Conservation (phyloP, 2,329 filamentous ascomycete species). For the Camptophora hylomeconis region DNA sequence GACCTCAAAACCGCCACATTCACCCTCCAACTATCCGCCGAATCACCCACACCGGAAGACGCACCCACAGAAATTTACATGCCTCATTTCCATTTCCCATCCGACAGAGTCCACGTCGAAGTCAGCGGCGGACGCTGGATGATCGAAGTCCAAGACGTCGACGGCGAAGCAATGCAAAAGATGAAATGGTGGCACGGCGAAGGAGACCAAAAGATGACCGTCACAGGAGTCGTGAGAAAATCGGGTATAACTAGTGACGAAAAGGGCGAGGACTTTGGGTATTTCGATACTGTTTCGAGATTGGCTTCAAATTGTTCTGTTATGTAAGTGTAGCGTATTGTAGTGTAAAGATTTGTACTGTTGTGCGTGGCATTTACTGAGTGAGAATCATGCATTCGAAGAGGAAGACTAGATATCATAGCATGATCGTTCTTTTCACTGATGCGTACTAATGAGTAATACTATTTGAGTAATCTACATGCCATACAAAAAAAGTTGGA, state of each 20-base stretch:
- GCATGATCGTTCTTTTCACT: no score
- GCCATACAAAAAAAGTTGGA: no score
- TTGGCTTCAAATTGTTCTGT: conserved; percentile 38
- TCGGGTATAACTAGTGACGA: conserved; percentile 21
- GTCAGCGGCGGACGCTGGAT: conserved; percentile 84
- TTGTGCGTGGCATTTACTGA: no score
- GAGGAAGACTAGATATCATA: no score
- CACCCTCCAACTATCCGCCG: conserved; percentile 53
- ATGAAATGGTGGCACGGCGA: conserved; percentile 87
- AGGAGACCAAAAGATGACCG: conserved; percentile 66
- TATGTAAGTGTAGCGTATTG: conserved; percentile 14
- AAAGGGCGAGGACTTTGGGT: conserved; percentile 20
- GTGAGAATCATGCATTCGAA: no score
- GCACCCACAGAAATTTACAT: conserved; percentile 71
- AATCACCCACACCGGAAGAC: conserved; percentile 46
- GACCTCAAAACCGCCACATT: conserved; percentile 71
- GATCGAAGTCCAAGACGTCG: conserved; percentile 59
- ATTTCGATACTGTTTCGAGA: conserved; percentile 13
- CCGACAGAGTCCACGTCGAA: conserved; percentile 55
- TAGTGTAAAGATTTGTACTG: no score
- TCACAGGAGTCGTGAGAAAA: conserved; percentile 60
- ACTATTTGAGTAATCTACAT: no score
- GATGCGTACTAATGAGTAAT: no score
- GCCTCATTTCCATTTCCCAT: conserved; percentile 85
- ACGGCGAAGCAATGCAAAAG: conserved; percentile 57